These are phyloP conservation scores for Phytophthora foliorum DNA, from an alignment of 352 stramenopile species.

Conservation along the genomic window DNA sequence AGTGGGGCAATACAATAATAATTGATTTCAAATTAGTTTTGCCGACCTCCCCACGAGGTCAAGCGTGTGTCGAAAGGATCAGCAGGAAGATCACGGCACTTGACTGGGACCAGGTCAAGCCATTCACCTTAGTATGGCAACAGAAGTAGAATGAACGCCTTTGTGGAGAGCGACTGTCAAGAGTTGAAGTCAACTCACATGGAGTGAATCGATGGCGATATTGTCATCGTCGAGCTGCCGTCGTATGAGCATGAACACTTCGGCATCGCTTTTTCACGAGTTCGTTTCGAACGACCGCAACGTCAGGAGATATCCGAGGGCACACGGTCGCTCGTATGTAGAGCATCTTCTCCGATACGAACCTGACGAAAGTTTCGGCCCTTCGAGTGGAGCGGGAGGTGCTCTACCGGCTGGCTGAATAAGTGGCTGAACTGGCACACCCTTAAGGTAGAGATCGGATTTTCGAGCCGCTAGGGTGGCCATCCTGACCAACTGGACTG, in stretches of 20 bases:
- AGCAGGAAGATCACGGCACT: too few relatives aligned
- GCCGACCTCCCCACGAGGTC: too few relatives aligned
- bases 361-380: neutral
- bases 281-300: too few relatives aligned
- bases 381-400: neutral
- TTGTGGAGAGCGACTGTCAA: neutral
- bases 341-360: neutral
- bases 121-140: too few relatives aligned
- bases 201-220: slow-evolving; percentile 8
- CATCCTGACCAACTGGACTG: neutral
- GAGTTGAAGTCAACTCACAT: neutral
- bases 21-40: too few relatives aligned
- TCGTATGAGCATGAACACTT: neutral
- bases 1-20: too few relatives aligned
- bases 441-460: slow-evolving; percentile 2
- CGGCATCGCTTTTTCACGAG: too few relatives aligned
- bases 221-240: slow-evolving; percentile 8
- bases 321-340: too few relatives aligned
- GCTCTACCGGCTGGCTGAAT: neutral
- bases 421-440: neutral
- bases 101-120: too few relatives aligned
- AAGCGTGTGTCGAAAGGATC: too few relatives aligned
- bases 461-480: neutral
- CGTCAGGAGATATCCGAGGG: too few relatives aligned
- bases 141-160: too few relatives aligned